These are phyloP conservation scores for Trichoderma reesei DNA, from an alignment of 495 filamentous ascomycete species.

Conservation along the genomic window DNA sequence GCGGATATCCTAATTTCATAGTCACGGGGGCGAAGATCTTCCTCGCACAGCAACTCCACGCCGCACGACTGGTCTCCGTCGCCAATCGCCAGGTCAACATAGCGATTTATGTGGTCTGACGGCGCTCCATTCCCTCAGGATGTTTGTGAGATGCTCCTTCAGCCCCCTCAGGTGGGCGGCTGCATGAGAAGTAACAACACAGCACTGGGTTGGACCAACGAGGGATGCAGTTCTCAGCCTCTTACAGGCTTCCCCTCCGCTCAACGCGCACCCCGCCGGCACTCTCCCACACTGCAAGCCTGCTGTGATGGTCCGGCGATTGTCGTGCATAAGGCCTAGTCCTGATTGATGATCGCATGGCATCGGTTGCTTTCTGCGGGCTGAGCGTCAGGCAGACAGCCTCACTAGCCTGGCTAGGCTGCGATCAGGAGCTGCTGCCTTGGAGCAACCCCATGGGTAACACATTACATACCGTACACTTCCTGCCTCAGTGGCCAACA, in stretches of 20 bases:
- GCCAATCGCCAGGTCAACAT: background rate
- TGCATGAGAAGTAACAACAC: background rate
- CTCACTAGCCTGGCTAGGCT: background rate
- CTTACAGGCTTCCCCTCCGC: background rate
- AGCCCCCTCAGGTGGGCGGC: background rate
- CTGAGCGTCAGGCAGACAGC: background rate
- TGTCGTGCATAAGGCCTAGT: background rate
- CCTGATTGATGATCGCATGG: background rate
- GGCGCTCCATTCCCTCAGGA: background rate
- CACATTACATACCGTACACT: no score
- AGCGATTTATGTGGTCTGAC: background rate
- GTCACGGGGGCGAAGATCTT: background rate
- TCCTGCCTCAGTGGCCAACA: no score
- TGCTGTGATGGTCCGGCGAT: background rate
- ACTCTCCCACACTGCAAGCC: background rate
- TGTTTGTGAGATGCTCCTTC: background rate
- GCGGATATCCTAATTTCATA: background rate
- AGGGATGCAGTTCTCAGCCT: background rate
- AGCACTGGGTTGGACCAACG: background rate
- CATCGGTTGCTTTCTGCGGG: background rate
- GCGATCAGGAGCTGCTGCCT: slow-evolving; percentile 4
- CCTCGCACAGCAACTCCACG: background rate
- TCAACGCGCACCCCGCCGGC: background rate
- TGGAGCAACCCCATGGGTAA: background rate
- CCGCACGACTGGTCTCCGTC: background rate